phyloP scores from a whole-genome alignment of 139 green algal species.

The Auxenochlorella protothecoides region DNA sequence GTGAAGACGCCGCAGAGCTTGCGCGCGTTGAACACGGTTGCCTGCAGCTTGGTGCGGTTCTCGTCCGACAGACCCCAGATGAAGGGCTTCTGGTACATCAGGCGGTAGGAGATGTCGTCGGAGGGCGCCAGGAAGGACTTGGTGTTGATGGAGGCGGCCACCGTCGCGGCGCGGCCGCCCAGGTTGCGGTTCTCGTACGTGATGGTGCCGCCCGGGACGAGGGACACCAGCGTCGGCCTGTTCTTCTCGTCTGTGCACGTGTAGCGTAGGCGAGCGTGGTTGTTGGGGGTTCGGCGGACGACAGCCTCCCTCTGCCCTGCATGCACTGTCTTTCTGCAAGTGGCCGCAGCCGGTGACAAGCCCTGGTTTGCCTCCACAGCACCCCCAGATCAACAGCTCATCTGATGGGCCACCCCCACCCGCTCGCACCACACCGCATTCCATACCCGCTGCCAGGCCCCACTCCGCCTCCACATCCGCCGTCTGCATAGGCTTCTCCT shows the following conservation, averaged over 20 bases:
- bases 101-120: conserved; percentile 61
- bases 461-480: conserved; percentile 58
- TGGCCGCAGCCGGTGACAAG: no score
- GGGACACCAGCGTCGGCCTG: conserved; percentile 35
- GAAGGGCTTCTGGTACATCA: conserved; percentile 62
- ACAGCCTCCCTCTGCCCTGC: neutral
- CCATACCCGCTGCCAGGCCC: conserved; percentile 39
- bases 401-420: neutral
- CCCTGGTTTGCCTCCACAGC: no score
- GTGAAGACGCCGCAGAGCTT: conserved; percentile 87
- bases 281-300: neutral
- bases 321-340: neutral
- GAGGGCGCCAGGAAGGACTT: conserved; percentile 59
- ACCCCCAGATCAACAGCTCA: no score
- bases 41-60: conserved; percentile 32
- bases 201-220: conserved; percentile 37
- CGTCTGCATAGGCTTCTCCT: conserved; percentile 47
- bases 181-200: conserved; percentile 66
- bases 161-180: conserved; percentile 31
- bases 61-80: conserved; percentile 41
- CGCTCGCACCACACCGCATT: neutral
- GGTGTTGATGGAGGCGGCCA: conserved; percentile 51
- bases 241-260: conserved; percentile 27
- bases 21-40: conserved; percentile 67
- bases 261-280: no score